A percentile compares a stretch with the other conserved stretches of the same genome.
Conservation (phyloP, 305 asterid genomes). For the Plantago coronopus region DNA sequence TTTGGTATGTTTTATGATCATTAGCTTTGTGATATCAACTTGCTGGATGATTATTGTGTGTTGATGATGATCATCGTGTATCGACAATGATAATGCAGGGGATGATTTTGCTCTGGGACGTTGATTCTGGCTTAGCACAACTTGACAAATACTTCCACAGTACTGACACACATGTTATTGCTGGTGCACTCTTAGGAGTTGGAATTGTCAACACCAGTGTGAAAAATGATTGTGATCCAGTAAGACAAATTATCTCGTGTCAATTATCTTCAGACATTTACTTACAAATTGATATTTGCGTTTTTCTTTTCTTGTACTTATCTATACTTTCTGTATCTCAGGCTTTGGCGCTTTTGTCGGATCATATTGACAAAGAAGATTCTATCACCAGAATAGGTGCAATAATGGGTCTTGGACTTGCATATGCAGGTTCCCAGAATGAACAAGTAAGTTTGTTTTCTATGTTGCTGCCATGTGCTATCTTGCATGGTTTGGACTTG, state of each 20-base stretch:
- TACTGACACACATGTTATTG: constrained; percentile 69
- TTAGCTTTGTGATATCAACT: background rate
- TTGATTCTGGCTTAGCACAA: constrained; percentile 94
- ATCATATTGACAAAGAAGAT: constrained; percentile 76
- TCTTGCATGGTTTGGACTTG: background rate
- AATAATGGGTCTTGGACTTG: constrained; percentile 96
- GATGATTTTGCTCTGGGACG: constrained; percentile 98
- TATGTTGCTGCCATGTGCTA: background rate
- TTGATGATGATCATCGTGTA: constrained; percentile 1
- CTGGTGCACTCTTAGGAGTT: constrained; percentile 91
- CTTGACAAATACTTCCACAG: constrained; percentile 94
- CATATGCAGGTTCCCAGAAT: constrained; percentile 93
- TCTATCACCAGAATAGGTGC: constrained; percentile 85
- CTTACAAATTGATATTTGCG: too few relatives aligned
- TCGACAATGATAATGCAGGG: constrained; percentile 66
- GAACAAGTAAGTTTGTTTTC: constrained; percentile 51
- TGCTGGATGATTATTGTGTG: constrained; percentile 20
- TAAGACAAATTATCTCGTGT: constrained; percentile 32
- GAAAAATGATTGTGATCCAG: constrained; percentile 93
- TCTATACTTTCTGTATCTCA: constrained; percentile 21
- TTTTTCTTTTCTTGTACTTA: constrained; percentile 1
- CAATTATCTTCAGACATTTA: too few relatives aligned
- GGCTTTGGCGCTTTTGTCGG: constrained; percentile 90
- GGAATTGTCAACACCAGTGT: constrained; percentile 86
- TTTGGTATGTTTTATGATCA: constrained; percentile 47